These are phyloP conservation scores for Nemania sp. DNA, from an alignment of 2,329 filamentous ascomycete species.

Conservation along the genomic window DNA sequence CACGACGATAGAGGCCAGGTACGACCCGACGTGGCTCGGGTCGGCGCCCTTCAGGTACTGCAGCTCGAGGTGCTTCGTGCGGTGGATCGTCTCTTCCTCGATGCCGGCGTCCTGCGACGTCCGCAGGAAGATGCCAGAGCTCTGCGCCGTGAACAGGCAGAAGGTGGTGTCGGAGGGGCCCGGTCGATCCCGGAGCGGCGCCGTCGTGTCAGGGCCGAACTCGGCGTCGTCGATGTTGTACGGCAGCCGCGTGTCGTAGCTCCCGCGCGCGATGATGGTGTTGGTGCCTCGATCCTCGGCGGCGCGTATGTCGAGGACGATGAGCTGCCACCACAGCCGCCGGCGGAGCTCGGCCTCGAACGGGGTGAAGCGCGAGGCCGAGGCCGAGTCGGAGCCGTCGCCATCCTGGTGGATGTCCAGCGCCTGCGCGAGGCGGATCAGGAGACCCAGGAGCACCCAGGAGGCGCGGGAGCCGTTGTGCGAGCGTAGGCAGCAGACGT, in stretches of 20 bases:
- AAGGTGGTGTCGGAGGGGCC: conserved; percentile 50
- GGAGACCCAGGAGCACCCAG: conserved; percentile 48
- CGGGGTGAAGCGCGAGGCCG: conserved; percentile 40
- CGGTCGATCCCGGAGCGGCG: conserved; percentile 42
- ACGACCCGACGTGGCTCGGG: conserved; percentile 41
- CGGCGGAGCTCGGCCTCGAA: conserved; percentile 65
- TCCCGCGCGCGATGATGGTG: conserved; percentile 47
- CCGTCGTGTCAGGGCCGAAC: conserved; percentile 47
- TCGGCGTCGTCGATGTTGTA: conserved; percentile 59
- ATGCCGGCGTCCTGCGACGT: conserved; percentile 33
- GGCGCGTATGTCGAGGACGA: conserved; percentile 61
- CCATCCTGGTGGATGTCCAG: conserved; percentile 50
- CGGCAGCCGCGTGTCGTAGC: conserved; percentile 53
- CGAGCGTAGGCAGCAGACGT: conserved; percentile 47
- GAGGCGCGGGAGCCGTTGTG: conserved; percentile 46
- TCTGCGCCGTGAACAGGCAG: conserved; percentile 46
- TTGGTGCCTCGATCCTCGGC: conserved; percentile 59
- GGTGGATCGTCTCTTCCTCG: conserved; percentile 48
- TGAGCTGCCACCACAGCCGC: conserved; percentile 66
- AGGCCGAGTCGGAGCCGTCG: conserved; percentile 31
- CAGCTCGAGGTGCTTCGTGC: conserved; percentile 46
- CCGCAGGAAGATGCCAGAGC: conserved; percentile 47
- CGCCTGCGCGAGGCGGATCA: conserved; percentile 50
- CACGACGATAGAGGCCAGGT: conserved; percentile 46
- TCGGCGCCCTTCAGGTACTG: conserved; percentile 46